Base-by-base conservation (phyloP, 306 rosid species). In the Elaeagnus macrophylla region DNA sequence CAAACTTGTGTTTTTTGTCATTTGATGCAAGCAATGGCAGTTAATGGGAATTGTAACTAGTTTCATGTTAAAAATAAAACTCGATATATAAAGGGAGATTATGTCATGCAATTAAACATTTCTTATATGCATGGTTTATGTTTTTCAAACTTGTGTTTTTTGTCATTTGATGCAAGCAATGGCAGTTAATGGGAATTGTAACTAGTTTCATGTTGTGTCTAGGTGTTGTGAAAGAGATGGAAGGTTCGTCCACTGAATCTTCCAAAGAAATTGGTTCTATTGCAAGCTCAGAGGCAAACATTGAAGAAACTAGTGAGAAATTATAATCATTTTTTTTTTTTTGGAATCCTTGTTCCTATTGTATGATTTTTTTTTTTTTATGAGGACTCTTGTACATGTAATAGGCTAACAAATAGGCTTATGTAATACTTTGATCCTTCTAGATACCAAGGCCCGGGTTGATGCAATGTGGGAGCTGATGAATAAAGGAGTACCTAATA, bases 391-490 rank as follows among this genome's bases (percentile, higher is more conserved):
- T 45, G 38, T 57, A 62, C 51, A 48, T 62, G 41, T 12, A 54
- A 50, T 8, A 38, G 56, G 61, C 8, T 47, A 54, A 66, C 59
- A 13, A 56, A 74, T 54, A 49, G 37, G 58, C 7, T 73, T 12
- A 50, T 42, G 42, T 65, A 9, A 10, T 15, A 1, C 39, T 59
- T 36, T 20, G 38, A 36, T 73, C 39, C 51, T 77, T 43, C 53
- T 67, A 86, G 96, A 76, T 62, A 61, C 61, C 57, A 91, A 91
- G 68, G 75, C 85, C 49, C 87, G 81, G 67, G 99, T 77, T 45
- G 87, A 87, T 80, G 85, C 83, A 3, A 64, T 83, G 85, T 91
- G 96, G 99, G 89, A 78, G 77, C 81, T 76, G 68, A 91, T 91
- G 99, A 74, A 84, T 66, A 91, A 87, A 77, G 99, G 99, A 54